Percentiles rank a stretch among this genome's conserved stretches.
Evolutionary conservation across 176 grass and related monocot genomes (phyloP).

Genomic region (Echinochloa phyllopogon): DNA sequence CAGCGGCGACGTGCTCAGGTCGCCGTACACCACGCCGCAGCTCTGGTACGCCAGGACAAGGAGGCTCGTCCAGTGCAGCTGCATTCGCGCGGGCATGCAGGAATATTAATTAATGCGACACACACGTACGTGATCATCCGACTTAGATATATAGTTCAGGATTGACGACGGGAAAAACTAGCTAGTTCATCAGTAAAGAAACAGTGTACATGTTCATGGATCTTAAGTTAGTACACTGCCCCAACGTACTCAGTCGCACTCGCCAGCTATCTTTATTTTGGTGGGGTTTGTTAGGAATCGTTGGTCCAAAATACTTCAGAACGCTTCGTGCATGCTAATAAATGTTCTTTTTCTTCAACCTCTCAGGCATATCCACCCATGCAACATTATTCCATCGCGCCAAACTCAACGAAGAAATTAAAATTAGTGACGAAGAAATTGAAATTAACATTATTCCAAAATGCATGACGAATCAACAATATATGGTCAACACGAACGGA

Average conservation of each 20-base stretch:
- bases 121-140: too few species aligned
- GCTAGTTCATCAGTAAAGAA: background rate
- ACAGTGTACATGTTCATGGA: background rate
- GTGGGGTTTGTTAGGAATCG: background rate
- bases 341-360: background rate
- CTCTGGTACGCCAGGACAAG: constrained; percentile 68
- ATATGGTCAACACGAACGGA: too few species aligned
- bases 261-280: constrained; percentile 12
- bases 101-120: too few species aligned
- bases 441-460: too few species aligned
- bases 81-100: too few species aligned
- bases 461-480: background rate
- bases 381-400: background rate
- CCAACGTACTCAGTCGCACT: background rate
- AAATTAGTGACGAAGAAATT: background rate
- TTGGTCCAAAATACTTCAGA: constrained; percentile 13
- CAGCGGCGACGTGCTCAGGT: constrained; percentile 72
- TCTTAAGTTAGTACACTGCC: too few species aligned
- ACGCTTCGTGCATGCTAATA: background rate
- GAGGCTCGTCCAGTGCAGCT: constrained; percentile 48
- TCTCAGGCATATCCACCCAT: background rate
- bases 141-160: too few species aligned
- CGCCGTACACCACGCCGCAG: constrained; percentile 73
- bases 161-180: background rate
- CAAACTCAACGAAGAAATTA: too few species aligned